Base-by-base conservation (phyloP, 352 stramenopile species). In the Phytophthora pluvialis region DNA sequence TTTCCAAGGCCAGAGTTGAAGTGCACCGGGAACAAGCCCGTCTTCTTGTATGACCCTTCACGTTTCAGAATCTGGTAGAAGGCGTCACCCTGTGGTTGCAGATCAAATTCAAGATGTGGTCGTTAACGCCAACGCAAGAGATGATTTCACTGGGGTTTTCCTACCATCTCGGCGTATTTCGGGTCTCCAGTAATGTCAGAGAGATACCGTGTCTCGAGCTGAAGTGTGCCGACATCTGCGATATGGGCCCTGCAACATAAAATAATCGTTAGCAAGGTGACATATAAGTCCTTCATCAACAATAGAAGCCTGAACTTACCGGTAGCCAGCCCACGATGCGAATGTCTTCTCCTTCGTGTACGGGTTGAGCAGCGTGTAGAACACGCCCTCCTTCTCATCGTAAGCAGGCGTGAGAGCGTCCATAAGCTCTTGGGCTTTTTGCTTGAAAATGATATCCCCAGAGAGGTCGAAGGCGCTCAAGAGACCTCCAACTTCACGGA, bases 401-500 rank as follows among this genome's bases (percentile, higher is more conserved):
- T 98, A 99, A 5, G 97, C 89, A 38, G 85, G 85, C 15, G 94
- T 64, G 1, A 99, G 74, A 42, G 93, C 59, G 29, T 97, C 82
- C 56, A 94, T 97, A 42, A 99, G 83, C 70, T 99, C 94, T 29
- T 85, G 59, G 11, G 97, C 97, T 59, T 98, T 97, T 11, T 92
- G 72, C 48, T 98, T 89, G 74, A 99, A 98, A 15, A 95, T 63
- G 4, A 47, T 55, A 72, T 98, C 89, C 1, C 64, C 40, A 15
- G 94, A 94, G 31, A 99, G 73, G 61, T 97, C 88, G 74, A 98
- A 99, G 0, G 97, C 97, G 33, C 92, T 94, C 9, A 99, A 83
- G 5, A 99, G 80, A 8, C 98, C 98, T 16, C 97, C 98, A 4
- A 99, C 83, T 72, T 95, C 94, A 21, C 98, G 93, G 84, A 99